Evolutionary conservation across 163 green algal species (phyloP), one percentile per base, ranked within the genome.

Genomic region (Coccomyxa subellipsoidea): DNA sequence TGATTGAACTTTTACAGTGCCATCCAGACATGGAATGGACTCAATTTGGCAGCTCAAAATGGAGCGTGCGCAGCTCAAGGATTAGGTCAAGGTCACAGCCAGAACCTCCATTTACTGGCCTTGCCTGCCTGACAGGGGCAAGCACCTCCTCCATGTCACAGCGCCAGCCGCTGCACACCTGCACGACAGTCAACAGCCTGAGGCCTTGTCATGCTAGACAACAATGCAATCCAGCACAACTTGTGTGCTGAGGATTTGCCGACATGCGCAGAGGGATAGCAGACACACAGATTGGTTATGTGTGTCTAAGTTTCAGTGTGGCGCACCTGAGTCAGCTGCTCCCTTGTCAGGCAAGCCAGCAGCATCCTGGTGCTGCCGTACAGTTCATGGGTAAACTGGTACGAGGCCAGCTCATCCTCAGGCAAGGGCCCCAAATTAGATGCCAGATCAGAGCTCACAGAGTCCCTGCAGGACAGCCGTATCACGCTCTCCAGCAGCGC

Each of bases 111-210:
- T 73, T 73, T 4, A 32, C 4, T 10, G 66, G 66, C 27, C 66
- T 18, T 34, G n/a, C 29, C 15, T 32, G 1, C 66, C 7, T 73
- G 21, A 73, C 29, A 32, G 66, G 66, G 21, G 27, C 29, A 18
- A 73, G 27, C 29, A 34, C 66, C 66, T 73, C 66, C 27, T 73
- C 27, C 66, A 73, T 73, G 66, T 73, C 66, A 73, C 66, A 73
- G 2, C 66, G 27, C 66, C 66, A 73, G 29, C 66, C 66, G n/a
- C 66, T 36, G 66, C 66, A 73, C 0, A 73, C 66, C 66, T 73
- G 66, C 66, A 73, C 27, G 27, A 36, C 21, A 73, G 21, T n/a
- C 21, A 32, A 32, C 4, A 34, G 31, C n/a, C n/a, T n/a, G n/a
- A n/a, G n/a, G n/a, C n/a, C n/a, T n/a, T n/a, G n/a, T n/a, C n/a